Evolutionary conservation across 192 early-diverging fungal genomes (phyloP), one percentile per base, ranked within the genome.

Genomic region (Backusella westeae): DNA sequence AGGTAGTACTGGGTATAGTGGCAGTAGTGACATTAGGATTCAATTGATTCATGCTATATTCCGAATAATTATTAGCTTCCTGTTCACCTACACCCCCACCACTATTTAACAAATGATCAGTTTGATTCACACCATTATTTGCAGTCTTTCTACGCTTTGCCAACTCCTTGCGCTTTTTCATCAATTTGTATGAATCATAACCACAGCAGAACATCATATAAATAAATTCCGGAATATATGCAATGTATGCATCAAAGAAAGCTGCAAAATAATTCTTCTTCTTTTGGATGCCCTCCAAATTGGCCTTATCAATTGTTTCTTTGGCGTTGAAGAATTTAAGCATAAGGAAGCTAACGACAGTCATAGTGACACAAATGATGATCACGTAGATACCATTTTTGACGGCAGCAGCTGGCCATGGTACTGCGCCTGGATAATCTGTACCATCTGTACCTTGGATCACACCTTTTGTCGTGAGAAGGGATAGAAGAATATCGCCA

Each of bases 151-250:
- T 71, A 49, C 29, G 41, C n/a, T 69, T 69, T 69, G 19, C 21
- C 5, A 79, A 56, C 72, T 74, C 77, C 10, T 67, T 66, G 6
- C 81, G 77, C 38, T 82, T 82, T 34, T 71, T 39, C n/a, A 71
- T 75, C 35, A 82, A 65, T 52, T 52, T 67, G 34, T 49, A 76
- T 12, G 77, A 79, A 39, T 82, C 81, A 2, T 71, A 17, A 19
- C 81, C 77, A 70, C 81, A 82, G 29, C 77, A 79, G 6, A 82
- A 34, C 0, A 77, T 46, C 15, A 71, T 73, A 1, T 56, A 21
- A 10, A 82, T 38, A 67, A 82, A 79, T 35, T 82, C 75, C 34
- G 81, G 81, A 14, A 82, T 75, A 46, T 78, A 82, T 2, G 46
- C 41, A n/a, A 82, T 34, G 35, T 77, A 79, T 67, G 74, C 75